phyloP scores from a whole-genome alignment of 306 rosid species.

The Cyamopsis tetragonoloba region DNA sequence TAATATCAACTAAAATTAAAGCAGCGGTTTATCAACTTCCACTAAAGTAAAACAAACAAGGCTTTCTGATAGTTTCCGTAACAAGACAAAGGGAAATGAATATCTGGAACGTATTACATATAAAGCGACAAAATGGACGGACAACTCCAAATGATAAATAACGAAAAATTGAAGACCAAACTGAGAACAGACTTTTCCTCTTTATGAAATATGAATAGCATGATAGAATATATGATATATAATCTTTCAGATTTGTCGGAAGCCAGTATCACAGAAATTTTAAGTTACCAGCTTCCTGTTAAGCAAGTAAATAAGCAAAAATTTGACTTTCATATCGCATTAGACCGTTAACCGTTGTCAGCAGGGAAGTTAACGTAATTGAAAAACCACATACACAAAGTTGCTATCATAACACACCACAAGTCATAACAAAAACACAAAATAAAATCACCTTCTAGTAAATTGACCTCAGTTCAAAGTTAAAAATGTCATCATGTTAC shows the following conservation, averaged over 20 bases:
- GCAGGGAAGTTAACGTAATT: background rate
- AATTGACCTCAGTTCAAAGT: slow-evolving; percentile 13
- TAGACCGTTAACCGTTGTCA: background rate
- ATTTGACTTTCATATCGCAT: background rate
- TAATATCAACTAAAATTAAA: slow-evolving; percentile 1
- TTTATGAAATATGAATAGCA: background rate
- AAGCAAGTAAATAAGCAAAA: background rate
- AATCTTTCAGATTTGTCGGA: slow-evolving; percentile 2
- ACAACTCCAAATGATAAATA: background rate
- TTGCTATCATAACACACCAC: background rate
- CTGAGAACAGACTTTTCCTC: slow-evolving; percentile 6
- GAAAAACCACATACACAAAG: background rate
- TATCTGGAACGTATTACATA: background rate
- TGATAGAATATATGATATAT: background rate
- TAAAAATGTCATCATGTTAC: slow-evolving; percentile 7
- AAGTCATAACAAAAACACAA: background rate
- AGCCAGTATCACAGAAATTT: background rate
- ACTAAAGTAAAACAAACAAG: slow-evolving; percentile 1
- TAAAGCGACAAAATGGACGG: background rate
- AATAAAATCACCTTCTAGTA: slow-evolving; percentile 21
- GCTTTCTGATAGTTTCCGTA: background rate
- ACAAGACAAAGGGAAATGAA: background rate
- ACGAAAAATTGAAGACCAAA: slow-evolving; percentile 7
- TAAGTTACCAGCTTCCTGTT: background rate
- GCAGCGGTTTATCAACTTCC: background rate